phyloP scores from a whole-genome alignment of 164 flowering plant species.

The Magnolia kwangsiensis region DNA sequence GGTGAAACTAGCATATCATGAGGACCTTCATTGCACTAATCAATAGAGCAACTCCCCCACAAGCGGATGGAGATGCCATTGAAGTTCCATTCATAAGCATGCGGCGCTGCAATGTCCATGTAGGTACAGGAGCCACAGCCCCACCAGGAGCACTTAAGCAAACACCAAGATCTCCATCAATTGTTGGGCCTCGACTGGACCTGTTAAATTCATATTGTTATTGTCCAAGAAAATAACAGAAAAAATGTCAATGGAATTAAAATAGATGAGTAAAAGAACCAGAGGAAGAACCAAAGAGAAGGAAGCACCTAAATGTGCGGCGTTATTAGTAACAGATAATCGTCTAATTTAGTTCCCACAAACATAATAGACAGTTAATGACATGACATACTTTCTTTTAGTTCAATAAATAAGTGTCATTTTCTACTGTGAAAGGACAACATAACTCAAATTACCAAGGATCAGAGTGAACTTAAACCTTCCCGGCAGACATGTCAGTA shows the following conservation, averaged over 20 bases:
- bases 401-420: no score
- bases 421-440: no score
- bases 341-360: neutral
- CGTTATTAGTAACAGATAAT: neutral
- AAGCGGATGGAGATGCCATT: slow-evolving; percentile 99
- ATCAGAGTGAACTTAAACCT: no score
- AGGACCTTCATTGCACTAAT: slow-evolving; percentile 83
- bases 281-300: neutral
- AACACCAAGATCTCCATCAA: slow-evolving; percentile 94
- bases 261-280: neutral
- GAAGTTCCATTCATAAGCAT: slow-evolving; percentile 99
- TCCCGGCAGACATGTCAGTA: no score
- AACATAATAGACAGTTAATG: no score
- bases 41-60: slow-evolving; percentile 95
- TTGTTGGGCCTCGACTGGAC: slow-evolving; percentile 99
- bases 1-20: neutral
- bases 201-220: slow-evolving; percentile 30
- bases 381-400: no score
- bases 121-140: slow-evolving; percentile 98
- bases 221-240: neutral
- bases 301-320: neutral
- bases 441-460: no score
- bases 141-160: slow-evolving; percentile 98
- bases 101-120: slow-evolving; percentile 95
- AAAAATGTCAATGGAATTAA: neutral